These are phyloP conservation scores for Hyaloscypha variabilis DNA, from an alignment of 495 filamentous ascomycete genomes.

Conservation along the genomic window DNA sequence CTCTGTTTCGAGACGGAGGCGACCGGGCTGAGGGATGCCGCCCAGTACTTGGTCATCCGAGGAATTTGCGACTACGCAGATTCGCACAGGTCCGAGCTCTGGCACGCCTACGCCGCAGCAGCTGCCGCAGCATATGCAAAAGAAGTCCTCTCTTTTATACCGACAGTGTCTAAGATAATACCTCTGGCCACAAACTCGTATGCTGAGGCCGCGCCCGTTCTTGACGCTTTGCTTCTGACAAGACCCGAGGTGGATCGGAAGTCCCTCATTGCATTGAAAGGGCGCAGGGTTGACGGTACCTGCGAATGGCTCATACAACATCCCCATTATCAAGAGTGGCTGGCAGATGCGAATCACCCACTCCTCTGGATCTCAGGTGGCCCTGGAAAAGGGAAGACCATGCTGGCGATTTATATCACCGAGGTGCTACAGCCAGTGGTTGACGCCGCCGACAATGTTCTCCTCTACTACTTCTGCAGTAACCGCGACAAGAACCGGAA, in stretches of 20 bases:
- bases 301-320: constrained; percentile 51
- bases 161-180: neutral
- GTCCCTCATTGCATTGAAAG: constrained; percentile 37
- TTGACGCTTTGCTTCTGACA: constrained; percentile 26
- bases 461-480: constrained; percentile 49
- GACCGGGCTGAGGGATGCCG: neutral
- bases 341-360: constrained; percentile 27
- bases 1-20: constrained; percentile 34
- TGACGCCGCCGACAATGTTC: constrained; percentile 7
- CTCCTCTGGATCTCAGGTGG: constrained; percentile 51
- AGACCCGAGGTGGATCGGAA: constrained; percentile 40
- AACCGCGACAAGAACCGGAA: constrained; percentile 48
- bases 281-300: constrained; percentile 39
- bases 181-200: too few relatives aligned
- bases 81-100: constrained; percentile 35
- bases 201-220: constrained; percentile 25
- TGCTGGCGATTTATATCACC: constrained; percentile 48
- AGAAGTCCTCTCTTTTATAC: constrained; percentile 32
- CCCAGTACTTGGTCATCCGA: constrained; percentile 39
- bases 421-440: constrained; percentile 35
- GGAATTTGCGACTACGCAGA: constrained; percentile 46
- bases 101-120: constrained; percentile 39
- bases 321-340: constrained; percentile 41
- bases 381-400: constrained; percentile 54
- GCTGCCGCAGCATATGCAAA: constrained; percentile 37